Evolutionary conservation across 2,329 filamentous ascomycete genomes (phyloP).

Genomic region (Cadophora sp.): DNA sequence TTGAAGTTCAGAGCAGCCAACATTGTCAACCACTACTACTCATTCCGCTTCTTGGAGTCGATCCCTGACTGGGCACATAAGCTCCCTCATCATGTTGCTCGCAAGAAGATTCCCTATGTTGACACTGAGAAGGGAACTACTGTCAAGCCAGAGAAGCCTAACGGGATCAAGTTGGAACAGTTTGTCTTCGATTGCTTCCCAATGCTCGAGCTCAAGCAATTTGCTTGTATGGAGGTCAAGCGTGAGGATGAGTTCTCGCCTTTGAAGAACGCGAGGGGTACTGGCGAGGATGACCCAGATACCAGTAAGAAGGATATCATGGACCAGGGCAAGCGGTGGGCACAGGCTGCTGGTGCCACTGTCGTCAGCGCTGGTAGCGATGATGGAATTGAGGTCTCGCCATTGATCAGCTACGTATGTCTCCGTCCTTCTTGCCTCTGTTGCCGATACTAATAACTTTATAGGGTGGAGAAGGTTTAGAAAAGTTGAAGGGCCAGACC

Average conservation of each 20-base stretch:
- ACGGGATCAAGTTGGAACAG: conserved; percentile 98
- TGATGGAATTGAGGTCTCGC: conserved; percentile 86
- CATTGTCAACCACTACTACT: conserved; percentile 99
- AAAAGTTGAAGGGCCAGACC: conserved; percentile 58
- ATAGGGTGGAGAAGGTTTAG: conserved; percentile 68
- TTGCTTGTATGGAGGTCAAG: conserved; percentile 94
- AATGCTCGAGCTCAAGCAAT: conserved; percentile 82
- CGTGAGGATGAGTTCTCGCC: conserved; percentile 98
- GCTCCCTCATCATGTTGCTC: conserved; percentile 93
- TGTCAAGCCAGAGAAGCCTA: conserved; percentile 91
- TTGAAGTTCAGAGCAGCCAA: conserved; percentile 98
- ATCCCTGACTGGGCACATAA: conserved; percentile 87
- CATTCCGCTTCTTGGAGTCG: conserved; percentile 86
- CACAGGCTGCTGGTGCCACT: conserved; percentile 76
- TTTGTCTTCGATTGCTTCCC: conserved; percentile 99
- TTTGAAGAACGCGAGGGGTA: conserved; percentile 86
- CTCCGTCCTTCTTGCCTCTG: conserved; percentile 4
- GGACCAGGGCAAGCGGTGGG: conserved; percentile 87
- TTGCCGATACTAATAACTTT: conserved; percentile 56
- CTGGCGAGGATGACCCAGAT: conserved; percentile 90
- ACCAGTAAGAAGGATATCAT: conserved; percentile 93
- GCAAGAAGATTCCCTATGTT: conserved; percentile 96
- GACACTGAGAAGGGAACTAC: conserved; percentile 78
- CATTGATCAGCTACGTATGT: conserved; percentile 94
- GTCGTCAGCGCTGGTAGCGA: conserved; percentile 69